Percentiles rank a stretch among this genome's conserved stretches.
These are phyloP conservation scores for Boehmeria nivea DNA, from an alignment of 306 rosid genomes.

Conservation along the genomic window DNA sequence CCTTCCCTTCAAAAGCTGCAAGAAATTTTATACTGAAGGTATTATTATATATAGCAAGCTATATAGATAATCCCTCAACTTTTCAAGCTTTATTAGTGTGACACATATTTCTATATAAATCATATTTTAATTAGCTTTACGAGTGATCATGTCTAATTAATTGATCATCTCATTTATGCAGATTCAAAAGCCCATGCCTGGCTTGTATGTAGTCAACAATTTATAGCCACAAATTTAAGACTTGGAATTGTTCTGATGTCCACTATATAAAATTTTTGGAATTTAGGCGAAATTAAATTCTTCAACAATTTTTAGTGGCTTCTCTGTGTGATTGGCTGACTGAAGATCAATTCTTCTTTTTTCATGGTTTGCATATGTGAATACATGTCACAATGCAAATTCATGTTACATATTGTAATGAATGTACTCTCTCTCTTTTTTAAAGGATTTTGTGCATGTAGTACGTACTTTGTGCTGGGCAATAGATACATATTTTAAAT, in stretches of 20 bases:
- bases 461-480: conserved; percentile 19
- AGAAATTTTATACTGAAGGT: no score
- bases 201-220: not conserved
- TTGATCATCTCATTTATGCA: conserved; percentile 12
- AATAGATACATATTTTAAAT: conserved; percentile 22
- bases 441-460: conserved; percentile 28
- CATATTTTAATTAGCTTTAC: no score
- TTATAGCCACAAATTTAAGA: not conserved
- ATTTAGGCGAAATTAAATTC: no score
- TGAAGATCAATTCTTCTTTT: conserved; percentile 41
- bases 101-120: not conserved
- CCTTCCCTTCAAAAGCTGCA: conserved; percentile 12
- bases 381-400: conserved; percentile 63
- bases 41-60: conserved; percentile 27
- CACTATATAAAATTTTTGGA: no score
- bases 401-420: conserved; percentile 50
- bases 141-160: no score
- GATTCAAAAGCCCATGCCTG: conserved; percentile 15
- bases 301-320: no score
- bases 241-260: no score
- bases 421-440: not conserved
- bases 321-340: conserved; percentile 35
- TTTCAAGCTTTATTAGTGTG: not conserved
- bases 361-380: conserved; percentile 73
- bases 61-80: conserved; percentile 12